Percentiles rank a stretch among this genome's conserved stretches.
Evolutionary conservation across 371 early-diverging fungal species (phyloP).

Genomic region (Apophysomyces ossiformis): DNA sequence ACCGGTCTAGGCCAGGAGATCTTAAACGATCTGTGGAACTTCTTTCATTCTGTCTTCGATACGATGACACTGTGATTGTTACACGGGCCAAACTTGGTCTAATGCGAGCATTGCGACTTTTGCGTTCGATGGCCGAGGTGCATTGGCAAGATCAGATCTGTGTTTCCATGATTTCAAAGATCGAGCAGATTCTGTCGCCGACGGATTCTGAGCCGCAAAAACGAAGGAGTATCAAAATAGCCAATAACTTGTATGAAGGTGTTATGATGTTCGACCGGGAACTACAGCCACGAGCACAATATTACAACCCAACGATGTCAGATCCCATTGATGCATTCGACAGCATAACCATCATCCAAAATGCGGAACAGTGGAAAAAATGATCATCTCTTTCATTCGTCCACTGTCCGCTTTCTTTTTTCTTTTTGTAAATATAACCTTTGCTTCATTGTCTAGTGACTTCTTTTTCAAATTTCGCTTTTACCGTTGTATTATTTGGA

Average conservation of each 20-base stretch:
- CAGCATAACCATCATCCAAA: constrained; percentile 22
- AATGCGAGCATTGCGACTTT: constrained; percentile 26
- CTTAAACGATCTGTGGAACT: constrained; percentile 29
- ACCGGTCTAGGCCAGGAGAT: constrained; percentile 25
- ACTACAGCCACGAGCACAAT: constrained; percentile 26
- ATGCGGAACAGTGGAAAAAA: constrained; percentile 6
- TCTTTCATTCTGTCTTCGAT: constrained; percentile 22
- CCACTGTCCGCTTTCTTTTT: neutral
- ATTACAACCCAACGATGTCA: constrained; percentile 21
- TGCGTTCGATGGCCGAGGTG: constrained; percentile 32
- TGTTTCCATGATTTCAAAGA: constrained; percentile 20
- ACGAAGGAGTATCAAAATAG: constrained; percentile 26
- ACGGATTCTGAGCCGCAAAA: constrained; percentile 1
- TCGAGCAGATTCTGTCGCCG: constrained; percentile 22
- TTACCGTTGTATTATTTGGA: no score
- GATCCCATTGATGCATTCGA: constrained; percentile 16
- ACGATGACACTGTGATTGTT: constrained; percentile 21
- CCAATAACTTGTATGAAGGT: constrained; percentile 30
- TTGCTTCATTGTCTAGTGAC: no score
- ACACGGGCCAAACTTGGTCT: constrained; percentile 28
- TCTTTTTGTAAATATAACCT: no score
- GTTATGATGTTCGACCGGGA: constrained; percentile 36
- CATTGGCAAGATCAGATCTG: constrained; percentile 37
- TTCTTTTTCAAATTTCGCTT: no score
- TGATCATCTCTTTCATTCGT: neutral